A percentile compares a stretch with the other conserved stretches of the same genome.
Conservation (phyloP, 2,329 filamentous ascomycete genomes). For the Colletotrichum lupini region DNA sequence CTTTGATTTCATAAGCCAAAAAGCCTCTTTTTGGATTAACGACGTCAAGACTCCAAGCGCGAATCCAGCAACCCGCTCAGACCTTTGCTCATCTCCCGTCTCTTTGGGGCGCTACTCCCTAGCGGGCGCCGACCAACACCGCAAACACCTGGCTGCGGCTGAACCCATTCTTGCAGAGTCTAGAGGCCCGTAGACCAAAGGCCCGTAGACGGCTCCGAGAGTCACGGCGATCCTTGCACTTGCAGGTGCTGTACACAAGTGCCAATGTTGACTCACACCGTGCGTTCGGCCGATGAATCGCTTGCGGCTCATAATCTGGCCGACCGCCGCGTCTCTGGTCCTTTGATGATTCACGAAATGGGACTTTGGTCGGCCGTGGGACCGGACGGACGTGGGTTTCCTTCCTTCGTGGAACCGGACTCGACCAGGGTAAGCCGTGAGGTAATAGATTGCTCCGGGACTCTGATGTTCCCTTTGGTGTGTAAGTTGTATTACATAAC, state of each 20-base stretch:
- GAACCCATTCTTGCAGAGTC: background rate
- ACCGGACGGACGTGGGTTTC: background rate
- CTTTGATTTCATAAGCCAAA: background rate
- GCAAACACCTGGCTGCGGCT: slow-evolving; percentile 5
- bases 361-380: background rate
- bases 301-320: slow-evolving; percentile 6
- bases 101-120: background rate
- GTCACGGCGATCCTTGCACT: background rate
- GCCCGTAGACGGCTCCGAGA: background rate
- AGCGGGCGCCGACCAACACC: background rate
- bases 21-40: slow-evolving; percentile 19
- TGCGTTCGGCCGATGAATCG: background rate
- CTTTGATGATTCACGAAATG: background rate
- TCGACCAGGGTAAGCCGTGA: background rate
- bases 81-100: background rate
- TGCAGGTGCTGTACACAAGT: background rate
- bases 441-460: background rate
- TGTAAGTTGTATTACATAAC: background rate
- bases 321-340: background rate
- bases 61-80: background rate
- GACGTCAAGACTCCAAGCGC: slow-evolving; percentile 10
- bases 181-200: too few species aligned
- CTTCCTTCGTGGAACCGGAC: background rate
- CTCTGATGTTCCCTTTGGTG: background rate
- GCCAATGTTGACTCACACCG: background rate